Base-by-base conservation (phyloP, 1,284 basidiomycete genomes). In the Trichosporon inkin region DNA sequence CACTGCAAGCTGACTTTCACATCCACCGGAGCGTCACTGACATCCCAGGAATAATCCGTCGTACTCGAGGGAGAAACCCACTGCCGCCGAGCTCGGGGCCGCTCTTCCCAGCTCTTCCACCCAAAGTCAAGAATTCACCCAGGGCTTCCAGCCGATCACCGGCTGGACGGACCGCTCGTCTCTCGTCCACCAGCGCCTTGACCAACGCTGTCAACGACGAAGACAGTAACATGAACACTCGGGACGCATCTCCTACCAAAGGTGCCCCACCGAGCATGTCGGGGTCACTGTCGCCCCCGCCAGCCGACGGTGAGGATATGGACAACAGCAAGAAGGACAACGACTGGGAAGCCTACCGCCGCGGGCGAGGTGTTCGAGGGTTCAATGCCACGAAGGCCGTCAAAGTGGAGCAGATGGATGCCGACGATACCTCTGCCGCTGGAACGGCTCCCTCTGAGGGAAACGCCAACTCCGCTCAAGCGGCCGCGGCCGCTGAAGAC, bases 101-200 rank as follows among this genome's bases (percentile, higher is more conserved):
- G 8, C 66, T 74, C 10, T 77, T 77, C 61, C 77, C 77, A 10
- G 71, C 75, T 32, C 67, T 78, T 11, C 77, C 77, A 22, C 77
- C 77, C 5, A 56, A 64, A 66, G 56, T 69, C 69, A 71, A 70
- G 63, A 62, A 67, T 53, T 68, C 67, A 7, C 68, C 71, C n/a
- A 63, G 65, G 54, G 53, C 66, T 1, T 53, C 69, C 24, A 63
- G 67, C 10, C 64, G 64, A 6, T 63, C 61, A 2, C 64, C 64
- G 3, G 57, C 57, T 10, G 59, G 35, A 36, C 53, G 58, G n/a
- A 41, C 47, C 4, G 41, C 57, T 24, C 41, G 60, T 24, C 22
- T 61, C 39, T 40, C 55, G n/a, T 60, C 65, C 7, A 55, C 54
- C 28, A 70, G 66, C 58, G 62, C 61, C 24, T 63, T 68, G 37